Evolutionary conservation across 257 asterid genomes (phyloP).

Genomic region (Buddleja alternifolia): DNA sequence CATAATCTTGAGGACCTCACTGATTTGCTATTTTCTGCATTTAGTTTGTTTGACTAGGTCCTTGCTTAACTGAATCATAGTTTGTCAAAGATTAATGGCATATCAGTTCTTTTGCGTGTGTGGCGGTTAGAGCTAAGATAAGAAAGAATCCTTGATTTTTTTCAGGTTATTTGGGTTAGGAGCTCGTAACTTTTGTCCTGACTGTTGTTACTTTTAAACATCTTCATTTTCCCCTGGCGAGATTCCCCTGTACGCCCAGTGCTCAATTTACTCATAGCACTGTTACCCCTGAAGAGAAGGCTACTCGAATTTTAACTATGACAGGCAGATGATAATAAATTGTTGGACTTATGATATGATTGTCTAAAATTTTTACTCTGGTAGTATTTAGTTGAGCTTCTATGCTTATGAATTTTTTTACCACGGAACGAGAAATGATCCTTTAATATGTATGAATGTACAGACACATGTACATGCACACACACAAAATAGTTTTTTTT

Average conservation of each 20-base stretch:
- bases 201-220: slow-evolving; percentile 1
- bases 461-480: neutral
- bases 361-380: neutral
- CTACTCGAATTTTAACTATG: neutral
- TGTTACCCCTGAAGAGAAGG: no score
- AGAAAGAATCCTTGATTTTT: neutral
- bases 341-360: neutral
- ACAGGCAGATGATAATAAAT: neutral
- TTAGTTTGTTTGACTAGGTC: neutral
- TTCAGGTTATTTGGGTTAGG: neutral
- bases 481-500: neutral
- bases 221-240: neutral
- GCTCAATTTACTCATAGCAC: no score
- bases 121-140: neutral
- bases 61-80: neutral
- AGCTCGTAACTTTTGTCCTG: neutral
- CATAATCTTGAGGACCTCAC: neutral
- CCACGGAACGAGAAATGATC: neutral
- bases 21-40: neutral
- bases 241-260: no score
- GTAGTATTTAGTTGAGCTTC: neutral
- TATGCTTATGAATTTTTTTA: neutral
- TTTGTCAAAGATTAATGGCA: slow-evolving; percentile 6
- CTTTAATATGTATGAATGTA: neutral
- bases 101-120: neutral